Conservation (phyloP, 2,329 filamentous ascomycete genomes). For the Xylariaceae sp. region DNA sequence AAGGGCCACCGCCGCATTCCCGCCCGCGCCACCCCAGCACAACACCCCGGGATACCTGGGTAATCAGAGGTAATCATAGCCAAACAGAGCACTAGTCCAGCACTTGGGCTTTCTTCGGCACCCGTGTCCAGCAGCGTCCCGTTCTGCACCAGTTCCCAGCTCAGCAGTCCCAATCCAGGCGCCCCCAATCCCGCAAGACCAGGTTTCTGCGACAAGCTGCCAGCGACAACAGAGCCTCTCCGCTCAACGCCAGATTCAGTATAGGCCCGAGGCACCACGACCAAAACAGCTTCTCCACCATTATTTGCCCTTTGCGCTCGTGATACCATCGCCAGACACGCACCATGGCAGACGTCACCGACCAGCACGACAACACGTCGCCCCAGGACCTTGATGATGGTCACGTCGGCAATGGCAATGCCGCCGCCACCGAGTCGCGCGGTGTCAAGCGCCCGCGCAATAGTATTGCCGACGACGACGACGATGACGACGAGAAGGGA, state of each 20-base stretch:
- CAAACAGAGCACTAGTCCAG: slow-evolving; percentile 19
- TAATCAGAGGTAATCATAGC: slow-evolving; percentile 10
- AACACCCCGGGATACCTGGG: slow-evolving; percentile 7
- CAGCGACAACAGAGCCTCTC: slow-evolving; percentile 46
- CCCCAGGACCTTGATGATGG: slow-evolving; percentile 71
- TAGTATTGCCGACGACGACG: slow-evolving; percentile 84
- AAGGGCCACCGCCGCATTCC: not conserved
- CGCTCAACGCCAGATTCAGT: slow-evolving; percentile 62
- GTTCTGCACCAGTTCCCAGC: too few relatives aligned
- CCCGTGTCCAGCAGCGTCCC: slow-evolving; percentile 14
- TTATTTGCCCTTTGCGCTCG: slow-evolving; percentile 52
- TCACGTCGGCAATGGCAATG: slow-evolving; percentile 72
- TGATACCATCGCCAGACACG: slow-evolving; percentile 39
- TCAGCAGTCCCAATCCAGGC: too few relatives aligned
- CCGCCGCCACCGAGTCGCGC: slow-evolving; percentile 64
- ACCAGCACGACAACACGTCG: slow-evolving; percentile 74
- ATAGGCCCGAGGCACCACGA: slow-evolving; percentile 65
- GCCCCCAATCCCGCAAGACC: slow-evolving; percentile 43
- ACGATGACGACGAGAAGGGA: slow-evolving; percentile 96
- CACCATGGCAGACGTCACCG: slow-evolving; percentile 75
- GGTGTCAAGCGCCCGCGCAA: slow-evolving; percentile 88
- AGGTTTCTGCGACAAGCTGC: slow-evolving; percentile 51
- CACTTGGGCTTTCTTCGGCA: slow-evolving; percentile 36
- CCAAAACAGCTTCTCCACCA: slow-evolving; percentile 64
- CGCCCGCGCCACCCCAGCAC: not conserved